phyloP scores from a whole-genome alignment of 306 rosid species.

The Lathyrus oleraceus region DNA sequence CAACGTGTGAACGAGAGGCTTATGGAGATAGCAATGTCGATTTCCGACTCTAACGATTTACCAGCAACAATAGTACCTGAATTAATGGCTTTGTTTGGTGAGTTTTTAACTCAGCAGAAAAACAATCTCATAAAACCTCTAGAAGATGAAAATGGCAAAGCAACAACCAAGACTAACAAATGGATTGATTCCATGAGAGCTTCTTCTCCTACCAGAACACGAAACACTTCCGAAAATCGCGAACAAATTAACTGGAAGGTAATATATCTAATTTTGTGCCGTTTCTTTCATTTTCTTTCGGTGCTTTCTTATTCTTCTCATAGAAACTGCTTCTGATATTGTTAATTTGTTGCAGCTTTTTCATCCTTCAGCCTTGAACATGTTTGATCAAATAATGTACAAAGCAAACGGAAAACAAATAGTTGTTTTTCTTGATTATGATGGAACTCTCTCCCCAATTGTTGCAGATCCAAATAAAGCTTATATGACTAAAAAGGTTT shows the following conservation, averaged over 20 bases:
- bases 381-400: slow-evolving; percentile 60
- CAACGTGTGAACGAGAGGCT: slow-evolving; percentile 44
- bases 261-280: too few species aligned
- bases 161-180: slow-evolving; percentile 45
- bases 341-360: slow-evolving; percentile 43
- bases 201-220: slow-evolving; percentile 70
- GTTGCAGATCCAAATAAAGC: slow-evolving; percentile 93
- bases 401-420: slow-evolving; percentile 69
- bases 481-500: slow-evolving; percentile 78
- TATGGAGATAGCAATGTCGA: slow-evolving; percentile 44
- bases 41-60: slow-evolving; percentile 39
- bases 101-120: slow-evolving; percentile 37
- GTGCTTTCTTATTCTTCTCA: too few species aligned
- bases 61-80: slow-evolving; percentile 39
- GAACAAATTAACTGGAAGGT: slow-evolving; percentile 48
- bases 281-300: too few species aligned
- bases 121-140: slow-evolving; percentile 47
- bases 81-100: slow-evolving; percentile 43
- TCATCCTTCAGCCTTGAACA: slow-evolving; percentile 77
- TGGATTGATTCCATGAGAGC: slow-evolving; percentile 89
- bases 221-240: slow-evolving; percentile 38
- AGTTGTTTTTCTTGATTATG: slow-evolving; percentile 81
- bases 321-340: too few species aligned
- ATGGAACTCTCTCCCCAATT: slow-evolving; percentile 95
- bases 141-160: slow-evolving; percentile 44